Conservation (phyloP, 371 early-diverging fungal genomes). For the Saksenaea oblongispora region DNA sequence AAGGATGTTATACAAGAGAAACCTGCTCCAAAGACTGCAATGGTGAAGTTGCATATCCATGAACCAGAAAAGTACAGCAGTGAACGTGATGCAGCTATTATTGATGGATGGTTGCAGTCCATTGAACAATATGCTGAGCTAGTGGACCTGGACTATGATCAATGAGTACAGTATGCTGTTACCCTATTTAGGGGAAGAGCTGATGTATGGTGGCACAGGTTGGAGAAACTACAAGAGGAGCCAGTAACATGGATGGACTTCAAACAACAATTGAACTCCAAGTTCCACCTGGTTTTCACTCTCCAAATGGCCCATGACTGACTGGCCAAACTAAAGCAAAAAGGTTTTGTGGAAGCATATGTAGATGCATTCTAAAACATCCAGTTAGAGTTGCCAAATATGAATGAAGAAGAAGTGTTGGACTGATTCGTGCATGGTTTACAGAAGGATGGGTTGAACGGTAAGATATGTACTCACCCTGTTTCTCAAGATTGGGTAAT, state of each 20-base stretch:
- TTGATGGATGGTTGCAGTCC: not conserved
- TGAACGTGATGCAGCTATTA: not conserved
- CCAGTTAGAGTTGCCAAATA: not conserved
- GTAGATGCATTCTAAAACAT: not conserved
- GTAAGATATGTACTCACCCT: too few species aligned
- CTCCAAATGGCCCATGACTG: conserved; percentile 3
- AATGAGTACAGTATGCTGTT: not conserved
- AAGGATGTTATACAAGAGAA: not conserved
- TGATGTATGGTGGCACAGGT: not conserved
- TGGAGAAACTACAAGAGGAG: not conserved
- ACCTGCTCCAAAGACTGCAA: not conserved
- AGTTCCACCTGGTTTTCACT: not conserved
- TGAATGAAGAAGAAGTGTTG: conserved; percentile 10
- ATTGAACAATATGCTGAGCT: not conserved
- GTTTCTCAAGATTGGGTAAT: too few species aligned
- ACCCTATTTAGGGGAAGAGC: not conserved
- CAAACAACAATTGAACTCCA: not conserved
- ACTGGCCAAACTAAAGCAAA: not conserved
- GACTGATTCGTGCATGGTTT: conserved; percentile 7
- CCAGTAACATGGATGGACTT: not conserved
- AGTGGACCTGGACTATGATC: not conserved
- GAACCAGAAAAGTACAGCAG: not conserved
- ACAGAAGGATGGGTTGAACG: not conserved
- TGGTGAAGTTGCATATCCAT: not conserved
- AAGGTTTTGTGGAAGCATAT: not conserved